Percentiles rank a stretch among this genome's conserved stretches.
phyloP scores from a whole-genome alignment of 2,329 filamentous ascomycete species.

The Aspergillus phoenicis region DNA sequence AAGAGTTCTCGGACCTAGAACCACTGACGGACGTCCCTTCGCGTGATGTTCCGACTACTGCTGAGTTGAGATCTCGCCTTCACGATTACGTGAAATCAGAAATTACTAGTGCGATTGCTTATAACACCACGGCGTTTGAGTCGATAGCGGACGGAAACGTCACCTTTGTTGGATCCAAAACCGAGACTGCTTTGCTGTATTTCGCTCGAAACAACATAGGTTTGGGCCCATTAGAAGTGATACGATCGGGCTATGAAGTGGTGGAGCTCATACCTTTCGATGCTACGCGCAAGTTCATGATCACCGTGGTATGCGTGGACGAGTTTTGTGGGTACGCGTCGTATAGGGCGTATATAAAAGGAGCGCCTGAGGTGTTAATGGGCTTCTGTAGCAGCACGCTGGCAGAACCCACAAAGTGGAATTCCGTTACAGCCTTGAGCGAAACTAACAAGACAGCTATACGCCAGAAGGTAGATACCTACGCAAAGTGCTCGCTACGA shows the following conservation, averaged over 20 bases:
- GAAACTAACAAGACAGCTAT: conserved; percentile 26
- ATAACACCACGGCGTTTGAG: conserved; percentile 68
- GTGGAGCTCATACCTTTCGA: conserved; percentile 73
- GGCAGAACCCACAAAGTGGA: conserved; percentile 16
- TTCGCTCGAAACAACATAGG: conserved; percentile 66
- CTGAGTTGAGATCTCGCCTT: conserved; percentile 25
- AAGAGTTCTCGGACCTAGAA: background rate
- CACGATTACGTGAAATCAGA: background rate
- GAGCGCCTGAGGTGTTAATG: conserved; percentile 48
- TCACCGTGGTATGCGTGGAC: conserved; percentile 39
- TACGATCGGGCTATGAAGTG: conserved; percentile 60
- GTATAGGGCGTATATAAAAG: conserved; percentile 48
- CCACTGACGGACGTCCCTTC: background rate
- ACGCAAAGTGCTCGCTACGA: conserved; percentile 62
- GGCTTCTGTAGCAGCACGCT: background rate
- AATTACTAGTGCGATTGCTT: background rate
- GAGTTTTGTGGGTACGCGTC: background rate
- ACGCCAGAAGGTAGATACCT: conserved; percentile 55
- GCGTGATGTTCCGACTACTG: conserved; percentile 19
- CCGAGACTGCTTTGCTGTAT: conserved; percentile 69
- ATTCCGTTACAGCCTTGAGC: conserved; percentile 34
- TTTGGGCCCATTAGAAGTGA: conserved; percentile 62
- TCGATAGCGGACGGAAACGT: conserved; percentile 64
- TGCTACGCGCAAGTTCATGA: conserved; percentile 68
- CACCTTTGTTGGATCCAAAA: conserved; percentile 73